Evolutionary conservation across 805 yeast genomes (phyloP), one percentile per base, ranked within the genome.

Genomic region (Kluyveromyces lactis): DNA sequence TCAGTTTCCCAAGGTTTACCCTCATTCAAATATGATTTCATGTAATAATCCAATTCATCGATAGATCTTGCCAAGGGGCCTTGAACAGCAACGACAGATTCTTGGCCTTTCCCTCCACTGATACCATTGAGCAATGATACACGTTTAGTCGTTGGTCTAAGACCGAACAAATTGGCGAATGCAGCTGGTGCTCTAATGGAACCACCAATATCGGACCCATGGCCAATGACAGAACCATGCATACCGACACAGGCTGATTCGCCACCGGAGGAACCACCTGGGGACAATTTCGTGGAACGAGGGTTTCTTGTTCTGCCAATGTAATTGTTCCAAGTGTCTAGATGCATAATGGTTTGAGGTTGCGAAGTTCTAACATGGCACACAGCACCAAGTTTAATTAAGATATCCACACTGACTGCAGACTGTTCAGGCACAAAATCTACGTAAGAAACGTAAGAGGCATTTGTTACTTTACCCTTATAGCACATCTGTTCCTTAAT

Each of bases 201-300:
- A 1, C 86, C 86, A 43, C 86, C 86, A 45, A 80, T 79, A 53
- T 80, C 86, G 19, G 82, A 73, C 31, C 86, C 86, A 31, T 76
- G 64, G 15, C 82, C 89, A 31, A 80, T 46, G 1, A 77, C 72
- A 15, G 83, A 74, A 4, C 76, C 85, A 39, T 69, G 72, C 55
- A 74, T 68, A 2, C 73, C 75, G 38, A 77, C 72, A 44, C 75
- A 55, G 0, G 82, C 77, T 46, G 85, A 83, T 56, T 79, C 86
- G 44, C 86, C 86, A 29, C 82, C 80, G 3, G 83, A 75, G 1
- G 82, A 75, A n/a, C 86, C 86, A 46, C 86, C 86, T 2, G 81
- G 69, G 15, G 81, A 72, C 42, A 78, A 63, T 18, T 68, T 59
- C 28, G 77, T 64, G 48, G 80, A 79, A 58, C 64, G 60, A 1